Evolutionary conservation across 305 asterid species (phyloP).

Genomic region (Rubia occidens): DNA sequence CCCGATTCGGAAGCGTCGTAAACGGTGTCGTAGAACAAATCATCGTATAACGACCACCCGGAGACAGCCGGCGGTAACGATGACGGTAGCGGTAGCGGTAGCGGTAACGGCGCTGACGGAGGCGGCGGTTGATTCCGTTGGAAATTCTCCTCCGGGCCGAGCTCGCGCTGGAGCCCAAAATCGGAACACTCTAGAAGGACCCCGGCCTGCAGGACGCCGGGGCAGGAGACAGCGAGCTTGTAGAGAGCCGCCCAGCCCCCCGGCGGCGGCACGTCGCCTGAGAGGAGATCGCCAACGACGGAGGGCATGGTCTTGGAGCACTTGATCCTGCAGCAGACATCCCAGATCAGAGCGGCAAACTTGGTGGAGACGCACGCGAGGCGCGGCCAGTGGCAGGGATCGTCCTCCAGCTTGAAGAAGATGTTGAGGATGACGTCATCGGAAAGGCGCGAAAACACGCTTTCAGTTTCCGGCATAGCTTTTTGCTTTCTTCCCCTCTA

Average conservation of each 20-base stretch:
- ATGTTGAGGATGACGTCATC: slow-evolving; percentile 78
- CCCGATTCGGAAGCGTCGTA: slow-evolving; percentile 51
- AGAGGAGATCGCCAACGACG: slow-evolving; percentile 60
- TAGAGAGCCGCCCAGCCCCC: slow-evolving; percentile 70
- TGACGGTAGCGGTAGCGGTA: no score
- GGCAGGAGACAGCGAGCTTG: slow-evolving; percentile 88
- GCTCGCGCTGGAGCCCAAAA: slow-evolving; percentile 83
- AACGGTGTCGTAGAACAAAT: slow-evolving; percentile 59
- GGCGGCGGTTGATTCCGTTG: slow-evolving; percentile 10
- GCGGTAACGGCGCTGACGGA: slow-evolving; percentile 19
- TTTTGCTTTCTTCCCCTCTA: neutral
- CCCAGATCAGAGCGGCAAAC: slow-evolving; percentile 53
- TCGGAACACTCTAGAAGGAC: slow-evolving; percentile 80
- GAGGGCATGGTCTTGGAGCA: slow-evolving; percentile 60
- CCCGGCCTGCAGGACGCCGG: slow-evolving; percentile 75
- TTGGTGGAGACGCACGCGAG: slow-evolving; percentile 71
- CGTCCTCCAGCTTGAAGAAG: slow-evolving; percentile 64
- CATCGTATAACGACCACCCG: slow-evolving; percentile 78
- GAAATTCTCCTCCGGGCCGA: slow-evolving; percentile 65
- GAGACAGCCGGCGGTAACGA: no score
- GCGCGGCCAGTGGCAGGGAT: slow-evolving; percentile 85
- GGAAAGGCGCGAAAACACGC: slow-evolving; percentile 54
- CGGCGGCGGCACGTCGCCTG: slow-evolving; percentile 24
- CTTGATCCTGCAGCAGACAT: slow-evolving; percentile 54
- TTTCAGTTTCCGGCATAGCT: slow-evolving; percentile 29